These are phyloP conservation scores for Suhomyces coccinellae DNA, from an alignment of 1,139 yeast genomes.

Conservation along the genomic window DNA sequence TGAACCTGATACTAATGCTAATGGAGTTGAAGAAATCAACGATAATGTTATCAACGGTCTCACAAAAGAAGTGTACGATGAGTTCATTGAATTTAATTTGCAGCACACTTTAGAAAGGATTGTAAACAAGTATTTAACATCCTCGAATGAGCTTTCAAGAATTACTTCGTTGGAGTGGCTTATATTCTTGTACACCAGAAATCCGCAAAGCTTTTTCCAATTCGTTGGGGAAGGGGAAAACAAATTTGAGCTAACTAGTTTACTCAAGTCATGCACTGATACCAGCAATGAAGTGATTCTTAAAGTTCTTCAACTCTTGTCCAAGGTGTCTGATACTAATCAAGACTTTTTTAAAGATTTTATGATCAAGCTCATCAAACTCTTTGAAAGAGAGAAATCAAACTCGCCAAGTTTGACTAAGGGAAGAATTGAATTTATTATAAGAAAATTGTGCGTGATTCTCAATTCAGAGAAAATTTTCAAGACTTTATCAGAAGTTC, in stretches of 20 bases:
- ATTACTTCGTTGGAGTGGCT: slow-evolving; percentile 92
- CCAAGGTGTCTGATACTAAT: slow-evolving; percentile 79
- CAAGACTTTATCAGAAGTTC: slow-evolving; percentile 74
- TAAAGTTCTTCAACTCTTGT: slow-evolving; percentile 71
- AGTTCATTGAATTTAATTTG: slow-evolving; percentile 42
- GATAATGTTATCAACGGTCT: slow-evolving; percentile 31
- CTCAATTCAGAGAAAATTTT: slow-evolving; percentile 83
- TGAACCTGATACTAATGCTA: slow-evolving; percentile 15
- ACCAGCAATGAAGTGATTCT: slow-evolving; percentile 84
- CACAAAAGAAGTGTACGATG: slow-evolving; percentile 41
- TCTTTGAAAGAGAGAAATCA: slow-evolving; percentile 53
- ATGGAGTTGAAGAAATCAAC: slow-evolving; percentile 10
- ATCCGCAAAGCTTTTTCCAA: slow-evolving; percentile 61
- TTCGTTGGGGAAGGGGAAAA: slow-evolving; percentile 30
- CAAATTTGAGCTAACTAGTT: slow-evolving; percentile 63
- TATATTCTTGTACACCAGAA: slow-evolving; percentile 73
- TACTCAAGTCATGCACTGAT: slow-evolving; percentile 79
- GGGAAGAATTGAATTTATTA: slow-evolving; percentile 78
- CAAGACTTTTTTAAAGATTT: slow-evolving; percentile 78
- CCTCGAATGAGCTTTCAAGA: slow-evolving; percentile 70
- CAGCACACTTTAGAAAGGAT: slow-evolving; percentile 36
- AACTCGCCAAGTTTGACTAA: slow-evolving; percentile 37
- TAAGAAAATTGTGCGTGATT: slow-evolving; percentile 80
- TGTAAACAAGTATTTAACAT: slow-evolving; percentile 38
- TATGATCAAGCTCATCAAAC: slow-evolving; percentile 65